These are phyloP conservation scores for Penicillium sp. DNA, from an alignment of 2,329 filamentous ascomycete species.

Conservation along the genomic window DNA sequence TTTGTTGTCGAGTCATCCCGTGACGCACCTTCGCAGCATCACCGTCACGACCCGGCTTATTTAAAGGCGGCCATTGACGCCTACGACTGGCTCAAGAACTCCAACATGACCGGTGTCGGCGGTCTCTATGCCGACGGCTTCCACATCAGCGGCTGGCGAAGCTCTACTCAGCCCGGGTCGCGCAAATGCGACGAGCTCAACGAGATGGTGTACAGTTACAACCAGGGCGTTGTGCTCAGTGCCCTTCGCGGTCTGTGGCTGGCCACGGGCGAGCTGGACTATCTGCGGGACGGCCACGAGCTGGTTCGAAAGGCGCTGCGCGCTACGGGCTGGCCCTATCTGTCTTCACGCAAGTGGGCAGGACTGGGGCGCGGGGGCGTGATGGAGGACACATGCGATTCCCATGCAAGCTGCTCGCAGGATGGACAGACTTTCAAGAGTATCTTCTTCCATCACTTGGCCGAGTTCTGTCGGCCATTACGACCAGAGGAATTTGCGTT, in stretches of 20 bases:
- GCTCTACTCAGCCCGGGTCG: constrained; percentile 56
- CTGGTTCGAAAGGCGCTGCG: constrained; percentile 67
- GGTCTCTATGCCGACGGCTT: constrained; percentile 84
- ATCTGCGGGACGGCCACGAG: constrained; percentile 72
- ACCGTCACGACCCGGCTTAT: constrained; percentile 56
- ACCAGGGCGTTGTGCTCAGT: constrained; percentile 83
- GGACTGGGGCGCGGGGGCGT: constrained; percentile 75
- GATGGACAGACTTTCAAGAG: constrained; percentile 88
- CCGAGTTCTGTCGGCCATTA: constrained; percentile 67
- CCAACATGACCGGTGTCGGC: constrained; percentile 71
- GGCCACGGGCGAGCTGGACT: constrained; percentile 64
- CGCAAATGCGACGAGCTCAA: constrained; percentile 73
- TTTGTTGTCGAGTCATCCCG: constrained; percentile 43
- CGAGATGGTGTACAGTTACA: constrained; percentile 91
- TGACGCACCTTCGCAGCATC: constrained; percentile 24
- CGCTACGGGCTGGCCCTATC: constrained; percentile 66
- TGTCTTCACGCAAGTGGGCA: constrained; percentile 52
- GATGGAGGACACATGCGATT: constrained; percentile 79
- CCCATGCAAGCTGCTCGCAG: constrained; percentile 67
- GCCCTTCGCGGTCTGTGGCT: constrained; percentile 76
- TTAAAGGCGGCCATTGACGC: constrained; percentile 67
- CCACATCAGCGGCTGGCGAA: constrained; percentile 64
- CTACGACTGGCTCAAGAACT: constrained; percentile 71
- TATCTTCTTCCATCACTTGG: constrained; percentile 87
- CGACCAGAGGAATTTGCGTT: constrained; percentile 44